Base-by-base conservation (phyloP, 179 eudicot genomes). In the Camellia oleifera region DNA sequence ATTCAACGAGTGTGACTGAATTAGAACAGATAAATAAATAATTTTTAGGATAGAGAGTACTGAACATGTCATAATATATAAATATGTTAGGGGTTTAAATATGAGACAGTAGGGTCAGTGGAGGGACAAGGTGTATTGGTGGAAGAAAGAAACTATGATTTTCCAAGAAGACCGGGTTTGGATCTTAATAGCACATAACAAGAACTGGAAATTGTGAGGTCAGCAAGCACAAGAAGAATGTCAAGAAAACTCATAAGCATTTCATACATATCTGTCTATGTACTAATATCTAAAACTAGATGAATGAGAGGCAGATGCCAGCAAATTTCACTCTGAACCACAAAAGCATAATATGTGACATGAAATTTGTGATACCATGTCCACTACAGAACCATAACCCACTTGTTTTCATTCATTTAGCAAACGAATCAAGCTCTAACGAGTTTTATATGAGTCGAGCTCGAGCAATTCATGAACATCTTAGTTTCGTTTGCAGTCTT, bases 41-140 rank as follows among this genome's bases (percentile, higher is more conserved):
- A 32, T 32, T 32, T 32, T 32, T 32, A 2, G 40, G 1, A 32
- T 32, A 32, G 40, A 32, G 40, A 32, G 40, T 32, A 32, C 40
- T 32, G 40, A 32, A 32, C 40, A 32, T 32, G 40, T 32, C 40
- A 32, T 32, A 32, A 32, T 32, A 32, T 32, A 32, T 75, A 26
- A 60, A 46, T 17, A 23, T 75, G 9, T 50, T 23, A 26, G 32
- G 7, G 14, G 75, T 68, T 74, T 48, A 54, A 54, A 58, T 52
- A 20, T 62, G 76, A 69, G 76, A 44, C 52, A 62, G 60, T 40
- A 72, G 60, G 72, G 44, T 69, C 42, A 83, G 86, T 73, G 79
- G 81, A 85, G 82, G 75, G 61, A 75, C 80, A 53, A 57, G 62
- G 40, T 10, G 53, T 23, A 72, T 48, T 72, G 60, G 75, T 52